Evolutionary conservation across 495 filamentous ascomycete genomes (phyloP).

Genomic region (Pyrenula aspistea): DNA sequence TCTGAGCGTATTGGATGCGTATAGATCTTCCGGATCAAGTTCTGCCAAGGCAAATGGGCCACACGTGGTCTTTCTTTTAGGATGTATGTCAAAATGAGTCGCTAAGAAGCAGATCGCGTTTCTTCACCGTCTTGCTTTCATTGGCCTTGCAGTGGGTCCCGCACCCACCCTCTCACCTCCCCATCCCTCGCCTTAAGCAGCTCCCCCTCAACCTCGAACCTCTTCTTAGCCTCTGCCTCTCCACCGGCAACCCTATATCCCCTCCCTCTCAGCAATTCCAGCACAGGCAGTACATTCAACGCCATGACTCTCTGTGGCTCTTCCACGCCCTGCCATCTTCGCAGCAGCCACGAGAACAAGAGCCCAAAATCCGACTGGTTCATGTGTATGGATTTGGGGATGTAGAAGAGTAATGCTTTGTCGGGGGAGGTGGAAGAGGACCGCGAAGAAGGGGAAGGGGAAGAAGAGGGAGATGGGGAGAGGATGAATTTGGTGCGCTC

Average conservation of each 20-base stretch:
- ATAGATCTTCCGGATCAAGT: too few species aligned
- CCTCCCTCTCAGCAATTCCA: slow-evolving; percentile 45
- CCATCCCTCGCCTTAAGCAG: slow-evolving; percentile 6
- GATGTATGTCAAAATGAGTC: too few species aligned
- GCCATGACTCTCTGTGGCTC: slow-evolving; percentile 49
- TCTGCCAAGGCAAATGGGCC: too few species aligned
- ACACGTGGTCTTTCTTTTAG: too few species aligned
- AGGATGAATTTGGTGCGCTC: slow-evolving; percentile 44
- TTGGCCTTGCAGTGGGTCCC: too few species aligned
- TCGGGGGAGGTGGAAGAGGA: not conserved
- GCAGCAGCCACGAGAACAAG: slow-evolving; percentile 57
- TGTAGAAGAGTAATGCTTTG: slow-evolving; percentile 43
- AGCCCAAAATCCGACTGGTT: slow-evolving; percentile 69
- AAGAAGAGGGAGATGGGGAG: slow-evolving; percentile 30
- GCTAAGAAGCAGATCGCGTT: too few species aligned
- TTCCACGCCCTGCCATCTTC: slow-evolving; percentile 41
- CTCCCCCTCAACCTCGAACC: not conserved
- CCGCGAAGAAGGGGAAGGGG: not conserved
- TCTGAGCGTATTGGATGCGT: too few species aligned
- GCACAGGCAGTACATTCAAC: slow-evolving; percentile 49
- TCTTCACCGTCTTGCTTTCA: too few species aligned
- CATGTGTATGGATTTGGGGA: slow-evolving; percentile 50
- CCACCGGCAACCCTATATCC: slow-evolving; percentile 31
- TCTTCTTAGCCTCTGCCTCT: slow-evolving; percentile 26
- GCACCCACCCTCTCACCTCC: slow-evolving; percentile 10